Evolutionary conservation across 352 stramenopile species (phyloP).

Genomic region (Phytopythium sindhum): DNA sequence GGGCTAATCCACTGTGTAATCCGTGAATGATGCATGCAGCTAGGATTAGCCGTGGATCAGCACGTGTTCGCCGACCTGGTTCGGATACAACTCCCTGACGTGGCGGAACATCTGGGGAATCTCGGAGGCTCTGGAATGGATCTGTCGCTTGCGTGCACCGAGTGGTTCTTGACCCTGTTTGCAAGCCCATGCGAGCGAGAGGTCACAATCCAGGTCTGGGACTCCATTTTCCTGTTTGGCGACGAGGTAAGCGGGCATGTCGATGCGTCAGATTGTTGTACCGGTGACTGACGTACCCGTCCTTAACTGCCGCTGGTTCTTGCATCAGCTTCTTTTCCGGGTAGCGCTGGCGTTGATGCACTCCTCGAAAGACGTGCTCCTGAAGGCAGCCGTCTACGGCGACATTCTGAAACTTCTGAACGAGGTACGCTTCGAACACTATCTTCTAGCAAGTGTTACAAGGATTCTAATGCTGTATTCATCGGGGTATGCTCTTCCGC

Average conservation of each 20-base stretch:
- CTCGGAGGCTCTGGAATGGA: slow-evolving; percentile 84
- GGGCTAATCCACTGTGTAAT: background rate
- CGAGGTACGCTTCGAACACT: slow-evolving; percentile 32
- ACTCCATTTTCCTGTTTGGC: slow-evolving; percentile 78
- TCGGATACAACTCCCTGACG: slow-evolving; percentile 63
- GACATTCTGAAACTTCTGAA: slow-evolving; percentile 83
- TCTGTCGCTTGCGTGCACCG: slow-evolving; percentile 80
- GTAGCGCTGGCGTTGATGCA: slow-evolving; percentile 73
- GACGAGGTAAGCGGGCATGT: slow-evolving; percentile 50
- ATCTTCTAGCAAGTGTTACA: background rate
- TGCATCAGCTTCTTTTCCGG: slow-evolving; percentile 65
- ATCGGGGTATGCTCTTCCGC: background rate
- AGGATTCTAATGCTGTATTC: background rate
- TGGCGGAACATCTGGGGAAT: slow-evolving; percentile 55
- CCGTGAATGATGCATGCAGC: slow-evolving; percentile 20
- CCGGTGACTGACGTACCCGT: background rate
- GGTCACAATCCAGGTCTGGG: slow-evolving; percentile 81
- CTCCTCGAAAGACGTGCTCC: slow-evolving; percentile 47
- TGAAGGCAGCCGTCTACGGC: slow-evolving; percentile 63
- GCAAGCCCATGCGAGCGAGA: slow-evolving; percentile 70
- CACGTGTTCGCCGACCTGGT: slow-evolving; percentile 87
- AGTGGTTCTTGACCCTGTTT: slow-evolving; percentile 89
- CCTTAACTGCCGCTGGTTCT: background rate
- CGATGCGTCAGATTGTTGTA: background rate
- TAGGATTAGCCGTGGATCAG: slow-evolving; percentile 84